Evolutionary conservation across 768 basidiomycete genomes (phyloP), one percentile per base, ranked within the genome.

Genomic region (Russula vinacea): DNA sequence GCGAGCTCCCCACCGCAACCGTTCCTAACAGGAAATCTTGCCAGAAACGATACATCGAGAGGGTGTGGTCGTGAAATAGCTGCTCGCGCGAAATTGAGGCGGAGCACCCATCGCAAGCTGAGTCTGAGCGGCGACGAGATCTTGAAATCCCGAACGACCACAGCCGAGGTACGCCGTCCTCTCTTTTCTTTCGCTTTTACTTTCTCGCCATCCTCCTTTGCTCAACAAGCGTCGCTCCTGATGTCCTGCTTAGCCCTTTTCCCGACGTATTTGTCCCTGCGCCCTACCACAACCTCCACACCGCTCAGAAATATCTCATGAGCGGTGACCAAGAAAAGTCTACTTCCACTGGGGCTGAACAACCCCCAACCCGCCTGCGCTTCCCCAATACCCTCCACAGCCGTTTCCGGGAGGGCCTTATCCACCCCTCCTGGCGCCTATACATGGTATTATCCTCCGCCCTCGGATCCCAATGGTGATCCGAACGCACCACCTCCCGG

Each of bases 81-180:
- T n/a, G 33, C 44, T 39, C 40, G n/a, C 54, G 40, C 33, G 53
- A 44, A 66, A 62, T 64, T 68, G 61, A 67, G 66, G 68, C 68
- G 68, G 68, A 68, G 68, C 66, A 47, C 50, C n/a, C 59, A 33
- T 42, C 52, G 22, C 37, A 17, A 65, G 37, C 56, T 49, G 44
- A 67, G 68, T 68, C 68, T 62, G 68, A 68, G 68, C 68, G 68
- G 68, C 68, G 68, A 68, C 68, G 68, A 67, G 60, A 66, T 68
- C 66, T 67, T 62, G 62, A 68, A 68, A 67, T 67, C 66, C 68
- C 65, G 68, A 68, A 68, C 56, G 22, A 60, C 60, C 47, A 62
- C 32, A 57, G 68, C 62, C 58, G 61, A 60, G 47, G 68, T 68
- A 60, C 56, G 68, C 66, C 56, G 55, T 51, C 24, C 33, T 54